Base-by-base conservation (phyloP, 1,284 basidiomycete genomes). In the Ceratorhiza oryzae-sativae region DNA sequence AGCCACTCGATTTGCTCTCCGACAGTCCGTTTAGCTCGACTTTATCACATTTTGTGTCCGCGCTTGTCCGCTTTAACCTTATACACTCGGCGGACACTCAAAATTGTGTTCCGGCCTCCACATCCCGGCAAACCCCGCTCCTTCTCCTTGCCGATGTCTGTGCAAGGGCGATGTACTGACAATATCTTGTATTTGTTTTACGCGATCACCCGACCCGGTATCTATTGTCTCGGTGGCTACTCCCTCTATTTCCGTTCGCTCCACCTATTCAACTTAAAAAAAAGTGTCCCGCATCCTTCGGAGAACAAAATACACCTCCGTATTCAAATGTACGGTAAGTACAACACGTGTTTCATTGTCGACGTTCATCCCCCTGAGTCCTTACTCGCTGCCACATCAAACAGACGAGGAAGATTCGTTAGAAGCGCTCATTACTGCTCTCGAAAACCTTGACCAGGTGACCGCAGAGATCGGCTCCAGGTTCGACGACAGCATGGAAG, bases 291-390 rank as follows among this genome's bases (percentile, higher is more conserved):
- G 1, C 96, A 98, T 82, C 96, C 97, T 4, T 97, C 95, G 23
- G 97, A 99, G 83, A 93, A 94, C 77, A 91, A 94, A 79, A 97
- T 98, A 77, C 93, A 98, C 79, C 84, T 98, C 53, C 90, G 97
- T 20, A 93, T 99, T 74, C 97, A 98, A 86, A 99, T 98, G 96
- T 97, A 97, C 79, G 95, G 95, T 98, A 79, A 77, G 95, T 86
- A 27, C 23, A 12, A 46, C 25, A 23, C 62, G 34, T 49, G 9
- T 53, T 34, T 41, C n/a, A 71, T 51, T 18, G 60, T 48, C 48
- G 42, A 51, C 41, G 58, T 53, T 58, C 60, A 56, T 39, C 58
- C 20, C 63, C 59, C 63, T 72, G 25, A 32, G 59, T 51, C 30
- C 39, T 51, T 62, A 70, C 34, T 73, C 65, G 42, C 18, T 23